phyloP scores from a whole-genome alignment of 2,329 filamentous ascomycete species.

The Colletotrichum lindemuthianum region DNA sequence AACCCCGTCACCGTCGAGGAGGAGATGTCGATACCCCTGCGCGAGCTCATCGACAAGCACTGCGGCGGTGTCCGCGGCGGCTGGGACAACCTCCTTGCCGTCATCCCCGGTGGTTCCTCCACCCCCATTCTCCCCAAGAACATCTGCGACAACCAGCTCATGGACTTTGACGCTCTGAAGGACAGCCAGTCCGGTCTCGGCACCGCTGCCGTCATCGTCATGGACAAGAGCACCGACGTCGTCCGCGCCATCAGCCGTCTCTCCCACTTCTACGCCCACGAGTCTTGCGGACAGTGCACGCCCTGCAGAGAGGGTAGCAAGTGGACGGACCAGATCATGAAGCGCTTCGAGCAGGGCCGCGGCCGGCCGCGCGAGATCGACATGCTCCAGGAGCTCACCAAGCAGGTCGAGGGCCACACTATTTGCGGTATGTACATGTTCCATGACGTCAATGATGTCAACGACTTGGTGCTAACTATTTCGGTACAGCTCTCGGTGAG shows the following conservation, averaged over 20 bases:
- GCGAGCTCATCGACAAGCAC: slow-evolving; percentile 97
- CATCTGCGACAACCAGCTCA: slow-evolving; percentile 93
- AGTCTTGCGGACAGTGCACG: slow-evolving; percentile 98
- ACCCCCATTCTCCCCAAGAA: slow-evolving; percentile 93
- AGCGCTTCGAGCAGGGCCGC: slow-evolving; percentile 91
- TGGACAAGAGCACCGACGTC: slow-evolving; percentile 98
- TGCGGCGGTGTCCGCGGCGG: slow-evolving; percentile 96
- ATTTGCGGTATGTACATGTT: slow-evolving; percentile 79
- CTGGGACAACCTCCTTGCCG: slow-evolving; percentile 95
- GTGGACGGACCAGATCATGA: slow-evolving; percentile 99
- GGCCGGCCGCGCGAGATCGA: slow-evolving; percentile 94
- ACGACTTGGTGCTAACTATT: slow-evolving; percentile 39
- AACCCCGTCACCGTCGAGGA: slow-evolving; percentile 98
- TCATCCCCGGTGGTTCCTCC: slow-evolving; percentile 96
- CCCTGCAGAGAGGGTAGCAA: slow-evolving; percentile 99
- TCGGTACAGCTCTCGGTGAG: slow-evolving; percentile 80
- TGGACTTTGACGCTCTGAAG: slow-evolving; percentile 99
- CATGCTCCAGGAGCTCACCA: slow-evolving; percentile 98
- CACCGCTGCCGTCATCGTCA: slow-evolving; percentile 97
- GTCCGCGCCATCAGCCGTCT: slow-evolving; percentile 93
- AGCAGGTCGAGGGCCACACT: slow-evolving; percentile 99
- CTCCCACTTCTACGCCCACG: slow-evolving; percentile 97
- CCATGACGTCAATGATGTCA: slow-evolving; percentile 16
- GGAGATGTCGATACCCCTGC: slow-evolving; percentile 97
- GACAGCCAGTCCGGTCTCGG: slow-evolving; percentile 97